phyloP scores from a whole-genome alignment of 805 yeast species.

The Candida schatavii region DNA sequence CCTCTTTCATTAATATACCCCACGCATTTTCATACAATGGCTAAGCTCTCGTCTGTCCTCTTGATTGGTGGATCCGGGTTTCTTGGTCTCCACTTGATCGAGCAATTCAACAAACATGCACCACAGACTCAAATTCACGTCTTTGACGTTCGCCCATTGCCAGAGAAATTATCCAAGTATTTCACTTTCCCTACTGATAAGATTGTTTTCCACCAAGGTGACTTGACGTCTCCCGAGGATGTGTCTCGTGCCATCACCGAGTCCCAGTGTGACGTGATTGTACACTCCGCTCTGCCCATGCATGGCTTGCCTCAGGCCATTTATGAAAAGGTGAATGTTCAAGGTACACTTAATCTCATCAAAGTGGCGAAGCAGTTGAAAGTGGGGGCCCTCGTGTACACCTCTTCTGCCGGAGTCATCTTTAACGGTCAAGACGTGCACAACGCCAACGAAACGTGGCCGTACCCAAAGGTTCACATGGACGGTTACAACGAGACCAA shows the following conservation, averaged over 20 bases:
- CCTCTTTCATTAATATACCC: too few species aligned
- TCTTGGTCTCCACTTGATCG: conserved; percentile 85
- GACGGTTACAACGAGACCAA: conserved; percentile 96
- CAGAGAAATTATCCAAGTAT: conserved; percentile 63
- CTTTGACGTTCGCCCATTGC: conserved; percentile 87
- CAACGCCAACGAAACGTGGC: conserved; percentile 93
- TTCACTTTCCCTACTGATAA: conserved; percentile 67
- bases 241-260: conserved; percentile 58
- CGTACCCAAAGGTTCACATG: conserved; percentile 89
- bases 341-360: conserved; percentile 78
- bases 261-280: conserved; percentile 69
- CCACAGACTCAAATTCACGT: conserved; percentile 78
- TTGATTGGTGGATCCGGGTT: conserved; percentile 97
- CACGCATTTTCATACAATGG: too few species aligned
- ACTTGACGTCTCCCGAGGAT: conserved; percentile 72
- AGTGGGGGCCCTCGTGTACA: conserved; percentile 76
- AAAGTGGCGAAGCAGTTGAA: conserved; percentile 52
- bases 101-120: conserved; percentile 66
- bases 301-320: conserved; percentile 82
- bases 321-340: conserved; percentile 85
- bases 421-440: conserved; percentile 91
- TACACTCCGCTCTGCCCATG: conserved; percentile 96
- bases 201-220: conserved; percentile 73
- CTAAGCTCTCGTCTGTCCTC: conserved; percentile 53
- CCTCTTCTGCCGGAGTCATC: conserved; percentile 96